A percentile compares a stretch with the other conserved stretches of the same genome.
phyloP scores from a whole-genome alignment of 2,329 filamentous ascomycete species.

The Nakataea oryzae region DNA sequence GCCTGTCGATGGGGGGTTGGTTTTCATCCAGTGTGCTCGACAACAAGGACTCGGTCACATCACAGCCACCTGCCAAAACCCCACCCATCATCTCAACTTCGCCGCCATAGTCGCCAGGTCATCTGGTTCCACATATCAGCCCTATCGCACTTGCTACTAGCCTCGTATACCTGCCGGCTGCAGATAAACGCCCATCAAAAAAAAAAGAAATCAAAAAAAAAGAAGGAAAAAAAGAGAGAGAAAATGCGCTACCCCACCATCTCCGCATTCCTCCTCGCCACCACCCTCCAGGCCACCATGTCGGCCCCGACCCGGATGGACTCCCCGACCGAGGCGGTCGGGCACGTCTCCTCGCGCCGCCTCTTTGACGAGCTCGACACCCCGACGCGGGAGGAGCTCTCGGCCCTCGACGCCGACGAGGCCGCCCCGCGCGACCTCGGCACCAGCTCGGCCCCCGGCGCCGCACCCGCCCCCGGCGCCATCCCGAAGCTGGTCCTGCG shows the following conservation, averaged over 20 bases:
- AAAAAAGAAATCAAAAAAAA: no score
- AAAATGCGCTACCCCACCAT: constrained; percentile 3
- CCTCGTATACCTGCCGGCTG: background rate
- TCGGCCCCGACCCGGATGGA: background rate
- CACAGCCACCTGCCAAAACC: background rate
- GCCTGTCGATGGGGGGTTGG: background rate
- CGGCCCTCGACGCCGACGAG: constrained; percentile 9
- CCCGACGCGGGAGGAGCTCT: background rate
- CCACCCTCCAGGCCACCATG: background rate
- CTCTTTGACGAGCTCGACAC: background rate
- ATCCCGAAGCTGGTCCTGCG: background rate
- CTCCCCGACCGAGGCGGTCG: background rate
- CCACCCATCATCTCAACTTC: background rate
- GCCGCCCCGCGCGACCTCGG: constrained; percentile 7
- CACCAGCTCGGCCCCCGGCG: constrained; percentile 13
- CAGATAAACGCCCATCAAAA: background rate
- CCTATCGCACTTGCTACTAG: background rate
- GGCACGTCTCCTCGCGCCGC: background rate
- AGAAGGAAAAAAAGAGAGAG: no score
- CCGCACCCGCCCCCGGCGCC: constrained; percentile 14
- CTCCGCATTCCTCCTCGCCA: constrained; percentile 4
- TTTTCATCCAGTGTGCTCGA: background rate
- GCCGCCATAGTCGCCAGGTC: background rate
- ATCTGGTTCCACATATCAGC: background rate
- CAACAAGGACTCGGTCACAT: background rate